Percentiles rank a stretch among this genome's conserved stretches.
Evolutionary conservation across 2,329 filamentous ascomycete genomes (phyloP).

Genomic region (Dactylonectria macrodidyma): DNA sequence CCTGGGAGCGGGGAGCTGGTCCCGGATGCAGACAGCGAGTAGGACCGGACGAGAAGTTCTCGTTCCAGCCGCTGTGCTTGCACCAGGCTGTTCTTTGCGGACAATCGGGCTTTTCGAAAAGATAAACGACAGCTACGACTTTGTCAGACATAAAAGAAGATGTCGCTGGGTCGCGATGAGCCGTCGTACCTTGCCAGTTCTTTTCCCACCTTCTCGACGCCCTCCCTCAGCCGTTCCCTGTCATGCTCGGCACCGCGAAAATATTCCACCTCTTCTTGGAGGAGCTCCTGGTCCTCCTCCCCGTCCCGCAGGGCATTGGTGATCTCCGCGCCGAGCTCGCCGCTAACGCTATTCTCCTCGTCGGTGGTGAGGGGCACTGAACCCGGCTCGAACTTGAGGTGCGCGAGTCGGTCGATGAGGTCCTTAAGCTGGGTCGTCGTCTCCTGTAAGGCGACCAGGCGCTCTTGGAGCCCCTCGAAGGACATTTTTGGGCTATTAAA

Average conservation of each 20-base stretch:
- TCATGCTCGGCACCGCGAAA: conserved; percentile 70
- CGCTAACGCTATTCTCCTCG: conserved; percentile 68
- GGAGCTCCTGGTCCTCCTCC: conserved; percentile 86
- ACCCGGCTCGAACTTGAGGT: conserved; percentile 71
- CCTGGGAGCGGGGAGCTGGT: conserved; percentile 49
- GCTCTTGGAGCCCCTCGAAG: conserved; percentile 73
- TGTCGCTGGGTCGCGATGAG: not conserved
- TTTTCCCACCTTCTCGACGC: conserved; percentile 75
- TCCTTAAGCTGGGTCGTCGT: conserved; percentile 70
- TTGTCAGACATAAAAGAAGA: conserved; percentile 28
- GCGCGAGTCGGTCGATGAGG: conserved; percentile 72
- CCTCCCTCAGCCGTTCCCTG: conserved; percentile 75
- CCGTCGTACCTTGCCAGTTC: conserved; percentile 77
- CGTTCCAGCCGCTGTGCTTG: conserved; percentile 83
- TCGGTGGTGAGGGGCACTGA: conserved; percentile 66
- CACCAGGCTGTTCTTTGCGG: conserved; percentile 82
- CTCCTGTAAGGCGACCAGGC: conserved; percentile 73
- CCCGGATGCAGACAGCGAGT: conserved; percentile 62
- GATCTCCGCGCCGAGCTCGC: conserved; percentile 87
- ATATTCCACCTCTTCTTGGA: conserved; percentile 84
- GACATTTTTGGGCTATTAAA: conserved; percentile 59
- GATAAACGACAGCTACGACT: conserved; percentile 67
- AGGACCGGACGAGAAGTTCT: conserved; percentile 79
- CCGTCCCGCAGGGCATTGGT: conserved; percentile 82
- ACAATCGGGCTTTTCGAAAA: conserved; percentile 87